Conservation (phyloP, 805 yeast genomes). For the Candida gorgasii region DNA sequence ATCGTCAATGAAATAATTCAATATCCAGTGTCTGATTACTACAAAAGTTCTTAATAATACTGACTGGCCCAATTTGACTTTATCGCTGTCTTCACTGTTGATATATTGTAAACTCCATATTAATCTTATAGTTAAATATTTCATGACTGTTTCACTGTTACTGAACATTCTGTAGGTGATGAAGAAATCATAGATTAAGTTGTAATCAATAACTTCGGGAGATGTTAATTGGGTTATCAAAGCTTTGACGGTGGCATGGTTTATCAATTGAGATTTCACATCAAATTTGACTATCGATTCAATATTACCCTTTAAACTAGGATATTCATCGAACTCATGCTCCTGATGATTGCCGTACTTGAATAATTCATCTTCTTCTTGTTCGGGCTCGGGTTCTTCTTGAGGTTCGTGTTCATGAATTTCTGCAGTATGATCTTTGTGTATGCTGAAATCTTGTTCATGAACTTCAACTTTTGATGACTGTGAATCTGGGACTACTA, state of each 20-base stretch:
- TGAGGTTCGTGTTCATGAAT: background rate
- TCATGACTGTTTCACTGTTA: conserved; percentile 56
- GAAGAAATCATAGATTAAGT: conserved; percentile 80
- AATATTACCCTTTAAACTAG: conserved; percentile 27
- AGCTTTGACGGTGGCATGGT: conserved; percentile 43
- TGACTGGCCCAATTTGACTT: conserved; percentile 54
- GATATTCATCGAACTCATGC: conserved; percentile 40
- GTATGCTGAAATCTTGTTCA: no score
- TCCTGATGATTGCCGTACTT: conserved; percentile 30
- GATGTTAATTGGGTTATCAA: conserved; percentile 65
- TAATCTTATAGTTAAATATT: conserved; percentile 62
- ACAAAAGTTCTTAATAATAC: conserved; percentile 83
- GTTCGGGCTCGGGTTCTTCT: background rate
- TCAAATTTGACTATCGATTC: conserved; percentile 36
- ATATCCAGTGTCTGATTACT: conserved; percentile 82
- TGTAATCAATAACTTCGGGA: conserved; percentile 74
- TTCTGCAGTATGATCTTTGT: background rate
- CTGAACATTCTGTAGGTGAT: conserved; percentile 76
- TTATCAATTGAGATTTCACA: conserved; percentile 31
- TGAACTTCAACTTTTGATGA: no score
- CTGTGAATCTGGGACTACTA: no score
- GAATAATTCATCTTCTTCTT: conserved; percentile 1
- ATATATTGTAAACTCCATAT: conserved; percentile 66
- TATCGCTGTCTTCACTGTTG: conserved; percentile 25
- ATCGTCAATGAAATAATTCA: conserved; percentile 86